Conservation (phyloP, 176 grass and related monocot species). For the Carex littledalei region DNA sequence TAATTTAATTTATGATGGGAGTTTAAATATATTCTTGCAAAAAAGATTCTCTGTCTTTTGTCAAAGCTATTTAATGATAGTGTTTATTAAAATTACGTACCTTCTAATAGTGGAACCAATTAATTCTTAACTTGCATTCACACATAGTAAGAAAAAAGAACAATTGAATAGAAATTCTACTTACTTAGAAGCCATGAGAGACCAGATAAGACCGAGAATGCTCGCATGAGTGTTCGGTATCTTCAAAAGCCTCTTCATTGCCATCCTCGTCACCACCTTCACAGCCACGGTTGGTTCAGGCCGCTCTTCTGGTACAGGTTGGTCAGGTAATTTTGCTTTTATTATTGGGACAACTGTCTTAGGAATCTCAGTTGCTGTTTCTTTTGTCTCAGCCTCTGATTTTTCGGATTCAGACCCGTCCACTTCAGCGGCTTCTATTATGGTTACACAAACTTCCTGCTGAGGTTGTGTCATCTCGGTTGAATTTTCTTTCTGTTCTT, state of each 20-base stretch:
- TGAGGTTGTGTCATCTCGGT: not conserved
- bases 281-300: slow-evolving; percentile 13
- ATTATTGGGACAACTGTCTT: not conserved
- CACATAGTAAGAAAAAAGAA: not conserved
- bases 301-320: not conserved
- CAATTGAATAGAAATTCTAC: not conserved
- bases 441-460: not conserved
- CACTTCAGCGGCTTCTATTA: not conserved
- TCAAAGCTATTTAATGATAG: not conserved
- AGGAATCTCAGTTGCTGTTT: not conserved
- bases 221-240: slow-evolving; percentile 81
- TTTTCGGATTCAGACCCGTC: not conserved
- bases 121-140: slow-evolving; percentile 6
- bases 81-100: not conserved
- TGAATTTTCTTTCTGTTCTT: not conserved
- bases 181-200: slow-evolving; percentile 71
- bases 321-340: not conserved
- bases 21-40: not conserved
- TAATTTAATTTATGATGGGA: not conserved
- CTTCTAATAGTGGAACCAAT: not conserved
- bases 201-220: slow-evolving; percentile 70
- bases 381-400: not conserved
- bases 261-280: slow-evolving; percentile 32
- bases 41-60: not conserved
- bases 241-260: slow-evolving; percentile 56